Base-by-base conservation (phyloP, 768 basidiomycete genomes). In the Coprinellus micaceus region DNA sequence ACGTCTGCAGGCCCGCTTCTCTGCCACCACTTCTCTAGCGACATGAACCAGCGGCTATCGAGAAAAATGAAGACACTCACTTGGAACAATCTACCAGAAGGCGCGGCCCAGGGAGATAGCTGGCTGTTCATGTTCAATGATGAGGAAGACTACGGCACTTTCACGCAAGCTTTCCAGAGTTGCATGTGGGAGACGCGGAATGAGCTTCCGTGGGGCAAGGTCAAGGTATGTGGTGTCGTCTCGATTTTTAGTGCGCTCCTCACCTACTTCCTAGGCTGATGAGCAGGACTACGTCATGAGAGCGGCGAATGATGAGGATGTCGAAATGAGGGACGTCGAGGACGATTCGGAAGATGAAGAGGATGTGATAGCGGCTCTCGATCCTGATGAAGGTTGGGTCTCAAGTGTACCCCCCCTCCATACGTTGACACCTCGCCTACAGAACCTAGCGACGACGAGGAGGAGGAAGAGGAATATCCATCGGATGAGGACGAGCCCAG, bases 281-380 rank as follows among this genome's bases (percentile, higher is more conserved):
- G 97, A 99, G 58, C 89, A 88, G 71, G 78, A 74, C 30, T 99
- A 98, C 67, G 84, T 92, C 33, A 70, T 88, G 64, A 87, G 82
- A 58, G 83, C 90, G 12, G 82, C 78, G 54, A 57, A 41, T 28
- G 56, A 57, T 25, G 90, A 95, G 66, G 93, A 95, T 61, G 85
- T 94, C 15, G 93, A 89, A 65, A 98, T 98, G 95, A 79, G 68
- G 47, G 89, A 92, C 61, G 82, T 77, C 12, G 80, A 84, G 36
- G 82, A 87, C 52, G 85, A 91, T 29, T 88, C 88, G 9, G 87
- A 83, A 2, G 91, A 88, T 10, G 91, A 91, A 63, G 91, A 93
- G 0, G 86, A 88, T 39, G 86, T 92, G 19, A 69, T 78, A 17
- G 81, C 81, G 17, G 89, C 84, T 61, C 73, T 91, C n/a, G 81